phyloP scores from a whole-genome alignment of 2,329 filamentous ascomycete species.

The Cytospora piceae region DNA sequence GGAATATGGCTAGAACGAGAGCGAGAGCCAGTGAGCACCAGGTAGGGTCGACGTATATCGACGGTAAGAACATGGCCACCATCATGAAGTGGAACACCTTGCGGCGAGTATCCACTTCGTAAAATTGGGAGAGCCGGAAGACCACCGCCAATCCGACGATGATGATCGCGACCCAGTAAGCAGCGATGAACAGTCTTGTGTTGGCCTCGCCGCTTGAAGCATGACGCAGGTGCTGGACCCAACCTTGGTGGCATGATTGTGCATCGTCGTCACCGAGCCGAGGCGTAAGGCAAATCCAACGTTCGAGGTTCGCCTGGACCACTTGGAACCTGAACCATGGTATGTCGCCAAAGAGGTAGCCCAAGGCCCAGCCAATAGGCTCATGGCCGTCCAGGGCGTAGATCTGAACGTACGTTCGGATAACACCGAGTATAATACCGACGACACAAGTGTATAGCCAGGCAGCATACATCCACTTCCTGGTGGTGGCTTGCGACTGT shows the following conservation, averaged over 20 bases:
- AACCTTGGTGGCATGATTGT: conserved; percentile 55
- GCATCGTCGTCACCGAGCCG: conserved; percentile 37
- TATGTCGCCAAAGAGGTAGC: conserved; percentile 84
- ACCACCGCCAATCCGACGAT: conserved; percentile 73
- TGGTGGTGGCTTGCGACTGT: conserved; percentile 70
- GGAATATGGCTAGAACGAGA: conserved; percentile 79
- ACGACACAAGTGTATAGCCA: conserved; percentile 75
- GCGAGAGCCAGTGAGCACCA: conserved; percentile 81
- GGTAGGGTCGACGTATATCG: conserved; percentile 82
- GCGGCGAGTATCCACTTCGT: conserved; percentile 91
- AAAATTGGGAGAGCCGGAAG: conserved; percentile 72
- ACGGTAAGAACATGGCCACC: conserved; percentile 91
- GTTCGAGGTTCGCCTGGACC: conserved; percentile 67
- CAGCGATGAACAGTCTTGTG: conserved; percentile 74
- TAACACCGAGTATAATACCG: conserved; percentile 67
- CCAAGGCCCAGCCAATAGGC: conserved; percentile 88
- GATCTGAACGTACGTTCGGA: conserved; percentile 70
- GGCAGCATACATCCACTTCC: conserved; percentile 82
- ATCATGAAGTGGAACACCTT: conserved; percentile 99
- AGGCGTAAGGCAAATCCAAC: conserved; percentile 75
- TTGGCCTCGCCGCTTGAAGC: conserved; percentile 73
- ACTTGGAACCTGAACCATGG: conserved; percentile 73
- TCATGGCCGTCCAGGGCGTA: conserved; percentile 74
- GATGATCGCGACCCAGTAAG: conserved; percentile 75
- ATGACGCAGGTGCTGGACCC: conserved; percentile 68